Evolutionary conservation across 1,139 yeast species (phyloP).

Genomic region (Candida glucosophila): DNA sequence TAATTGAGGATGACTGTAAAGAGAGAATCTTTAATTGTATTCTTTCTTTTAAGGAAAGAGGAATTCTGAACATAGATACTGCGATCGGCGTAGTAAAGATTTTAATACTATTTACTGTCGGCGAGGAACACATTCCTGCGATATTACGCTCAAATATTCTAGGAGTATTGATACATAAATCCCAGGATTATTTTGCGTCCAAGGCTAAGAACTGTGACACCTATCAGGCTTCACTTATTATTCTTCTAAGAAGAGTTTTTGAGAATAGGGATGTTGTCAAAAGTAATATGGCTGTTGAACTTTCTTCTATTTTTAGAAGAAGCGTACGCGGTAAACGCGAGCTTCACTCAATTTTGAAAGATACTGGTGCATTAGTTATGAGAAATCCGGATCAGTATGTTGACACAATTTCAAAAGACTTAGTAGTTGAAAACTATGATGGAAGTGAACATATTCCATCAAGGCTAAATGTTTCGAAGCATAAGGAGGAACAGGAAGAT

Average conservation of each 20-base stretch:
- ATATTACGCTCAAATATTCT: slow-evolving; percentile 38
- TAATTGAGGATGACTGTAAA: slow-evolving; percentile 20
- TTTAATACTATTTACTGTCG: slow-evolving; percentile 44
- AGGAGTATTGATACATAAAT: slow-evolving; percentile 10
- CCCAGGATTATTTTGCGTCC: slow-evolving; percentile 7
- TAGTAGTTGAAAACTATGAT: slow-evolving; percentile 41
- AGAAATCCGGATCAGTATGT: slow-evolving; percentile 52
- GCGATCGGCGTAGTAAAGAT: slow-evolving; percentile 46
- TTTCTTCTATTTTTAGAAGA: slow-evolving; percentile 28
- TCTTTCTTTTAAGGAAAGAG: slow-evolving; percentile 24
- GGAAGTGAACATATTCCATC: slow-evolving; percentile 15
- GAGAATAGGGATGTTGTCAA: slow-evolving; percentile 51
- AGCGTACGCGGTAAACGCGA: slow-evolving; percentile 28
- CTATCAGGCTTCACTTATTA: slow-evolving; percentile 13
- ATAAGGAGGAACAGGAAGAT: slow-evolving; percentile 16
- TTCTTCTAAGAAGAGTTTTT: slow-evolving; percentile 59
- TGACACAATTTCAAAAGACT: slow-evolving; percentile 42
- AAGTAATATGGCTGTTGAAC: slow-evolving; percentile 40
- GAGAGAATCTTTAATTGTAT: slow-evolving; percentile 35
- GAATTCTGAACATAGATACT: slow-evolving; percentile 32
- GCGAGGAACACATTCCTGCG: slow-evolving; percentile 25
- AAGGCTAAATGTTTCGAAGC: slow-evolving; percentile 10
- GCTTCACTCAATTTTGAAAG: slow-evolving; percentile 44
- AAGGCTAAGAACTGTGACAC: slow-evolving; percentile 4
- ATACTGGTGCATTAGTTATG: slow-evolving; percentile 45